phyloP scores from a whole-genome alignment of 305 asterid species.

The Fraxinus albicans region DNA sequence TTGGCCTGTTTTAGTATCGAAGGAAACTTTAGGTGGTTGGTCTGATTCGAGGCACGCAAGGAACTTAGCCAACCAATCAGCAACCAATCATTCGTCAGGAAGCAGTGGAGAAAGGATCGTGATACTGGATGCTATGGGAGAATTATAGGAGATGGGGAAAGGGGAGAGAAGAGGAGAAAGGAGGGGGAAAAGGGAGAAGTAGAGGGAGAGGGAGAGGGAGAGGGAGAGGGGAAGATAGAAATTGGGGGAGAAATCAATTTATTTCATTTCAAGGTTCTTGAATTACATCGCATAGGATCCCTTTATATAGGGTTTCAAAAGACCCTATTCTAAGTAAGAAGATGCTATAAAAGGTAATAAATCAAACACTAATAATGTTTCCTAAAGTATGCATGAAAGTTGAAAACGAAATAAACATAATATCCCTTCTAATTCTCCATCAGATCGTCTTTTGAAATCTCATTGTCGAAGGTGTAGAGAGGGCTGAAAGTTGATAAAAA shows the following conservation, averaged over 20 bases:
- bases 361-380: too few relatives aligned
- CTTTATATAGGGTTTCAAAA: too few relatives aligned
- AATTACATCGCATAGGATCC: neutral
- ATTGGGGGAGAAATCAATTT: neutral
- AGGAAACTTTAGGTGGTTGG: constrained; percentile 3
- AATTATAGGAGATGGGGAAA: neutral
- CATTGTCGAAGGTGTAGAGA: neutral
- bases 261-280: neutral
- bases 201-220: too few relatives aligned
- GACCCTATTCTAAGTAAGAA: too few relatives aligned
- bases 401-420: too few relatives aligned
- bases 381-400: too few relatives aligned
- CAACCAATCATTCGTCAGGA: neutral
- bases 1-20: neutral
- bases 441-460: neutral
- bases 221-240: neutral
- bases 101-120: neutral
- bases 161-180: neutral
- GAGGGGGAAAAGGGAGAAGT: neutral
- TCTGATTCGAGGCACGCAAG: neutral
- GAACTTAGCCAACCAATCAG: too few relatives aligned
- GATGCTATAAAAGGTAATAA: too few relatives aligned
- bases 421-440: too few relatives aligned
- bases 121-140: neutral
- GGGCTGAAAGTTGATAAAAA: neutral